These are phyloP conservation scores for Xylaria longipes DNA, from an alignment of 495 filamentous ascomycete genomes.

Conservation along the genomic window DNA sequence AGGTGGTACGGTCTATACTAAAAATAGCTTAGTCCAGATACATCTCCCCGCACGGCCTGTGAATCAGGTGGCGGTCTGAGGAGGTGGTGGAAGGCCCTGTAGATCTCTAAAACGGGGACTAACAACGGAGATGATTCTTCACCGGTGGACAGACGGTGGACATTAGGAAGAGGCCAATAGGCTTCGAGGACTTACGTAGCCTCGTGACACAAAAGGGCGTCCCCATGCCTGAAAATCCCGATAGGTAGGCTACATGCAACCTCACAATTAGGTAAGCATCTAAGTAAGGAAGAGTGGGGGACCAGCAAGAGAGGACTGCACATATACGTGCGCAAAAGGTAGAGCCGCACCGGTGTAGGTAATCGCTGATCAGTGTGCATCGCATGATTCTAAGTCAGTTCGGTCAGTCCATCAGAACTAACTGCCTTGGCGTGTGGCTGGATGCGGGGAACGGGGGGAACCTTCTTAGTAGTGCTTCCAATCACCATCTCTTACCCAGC, in stretches of 20 bases:
- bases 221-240: neutral
- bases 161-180: neutral
- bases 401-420: neutral
- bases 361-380: neutral
- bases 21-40: neutral
- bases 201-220: neutral
- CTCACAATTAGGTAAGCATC: neutral
- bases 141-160: neutral
- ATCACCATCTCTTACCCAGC: no score
- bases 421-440: constrained; percentile 13
- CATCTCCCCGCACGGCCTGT: neutral
- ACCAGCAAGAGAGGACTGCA: neutral
- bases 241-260: neutral
- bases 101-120: neutral
- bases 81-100: neutral
- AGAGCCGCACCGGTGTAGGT: constrained; percentile 15
- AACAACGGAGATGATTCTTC: neutral
- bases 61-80: neutral
- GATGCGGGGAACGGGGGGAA: constrained; percentile 15
- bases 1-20: neutral
- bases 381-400: constrained; percentile 11
- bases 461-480: no score
- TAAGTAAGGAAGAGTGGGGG: neutral
- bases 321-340: neutral
- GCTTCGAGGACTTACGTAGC: neutral